phyloP scores from a whole-genome alignment of 1,284 basidiomycete species.

The Golubevia sp. region DNA sequence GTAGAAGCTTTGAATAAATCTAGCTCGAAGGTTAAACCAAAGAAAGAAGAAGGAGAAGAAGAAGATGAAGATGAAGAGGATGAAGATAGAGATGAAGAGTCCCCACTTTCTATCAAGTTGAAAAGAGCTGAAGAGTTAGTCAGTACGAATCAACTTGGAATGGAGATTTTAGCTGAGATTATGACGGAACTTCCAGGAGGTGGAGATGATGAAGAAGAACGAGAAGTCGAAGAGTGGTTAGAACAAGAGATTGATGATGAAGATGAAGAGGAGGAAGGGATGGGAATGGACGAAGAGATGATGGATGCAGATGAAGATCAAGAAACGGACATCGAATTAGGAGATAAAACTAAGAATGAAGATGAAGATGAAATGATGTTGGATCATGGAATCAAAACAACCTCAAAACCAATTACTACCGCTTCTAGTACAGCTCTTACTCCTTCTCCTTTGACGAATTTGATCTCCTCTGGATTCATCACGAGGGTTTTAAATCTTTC shows the following conservation, averaged over 20 bases:
- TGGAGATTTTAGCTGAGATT: too few species aligned
- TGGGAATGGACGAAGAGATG: background rate
- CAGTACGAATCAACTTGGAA: too few species aligned
- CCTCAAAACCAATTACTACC: too few species aligned
- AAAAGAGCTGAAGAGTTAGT: too few species aligned
- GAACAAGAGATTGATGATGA: background rate
- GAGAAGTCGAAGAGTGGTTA: background rate
- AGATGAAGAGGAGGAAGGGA: background rate
- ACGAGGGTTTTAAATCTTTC: too few species aligned
- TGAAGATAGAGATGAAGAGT: conserved; percentile 1
- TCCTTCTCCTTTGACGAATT: too few species aligned
- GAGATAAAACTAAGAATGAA: background rate
- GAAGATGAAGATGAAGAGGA: background rate
- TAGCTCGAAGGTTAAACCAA: conserved; percentile 1
- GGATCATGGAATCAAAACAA: background rate
- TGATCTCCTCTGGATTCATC: too few species aligned
- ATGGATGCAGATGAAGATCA: background rate
- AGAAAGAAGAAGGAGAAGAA: conserved; percentile 10
- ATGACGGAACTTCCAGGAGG: too few species aligned
- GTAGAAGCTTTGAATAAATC: background rate
- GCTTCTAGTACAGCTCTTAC: too few species aligned
- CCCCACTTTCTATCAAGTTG: too few species aligned
- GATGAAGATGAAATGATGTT: conserved; percentile 4
- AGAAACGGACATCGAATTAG: background rate
- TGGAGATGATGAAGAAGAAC: background rate